phyloP scores from a whole-genome alignment of 495 filamentous ascomycete species.

The Chaetomidium leptoderma region DNA sequence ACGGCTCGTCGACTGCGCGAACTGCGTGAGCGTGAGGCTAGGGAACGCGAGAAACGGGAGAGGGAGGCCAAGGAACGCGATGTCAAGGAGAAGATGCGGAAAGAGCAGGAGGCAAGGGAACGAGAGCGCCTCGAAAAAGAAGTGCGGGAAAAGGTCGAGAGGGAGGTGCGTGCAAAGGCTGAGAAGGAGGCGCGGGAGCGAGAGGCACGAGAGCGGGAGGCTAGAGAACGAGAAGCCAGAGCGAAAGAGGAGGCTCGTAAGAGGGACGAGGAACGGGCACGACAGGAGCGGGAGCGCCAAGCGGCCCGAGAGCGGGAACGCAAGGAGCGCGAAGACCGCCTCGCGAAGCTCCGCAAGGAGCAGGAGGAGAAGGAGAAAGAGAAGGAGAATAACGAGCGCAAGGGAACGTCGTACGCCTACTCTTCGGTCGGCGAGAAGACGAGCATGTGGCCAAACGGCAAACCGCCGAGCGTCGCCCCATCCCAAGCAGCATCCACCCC shows the following conservation, averaged over 20 bases:
- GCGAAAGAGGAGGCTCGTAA: slow-evolving; percentile 30
- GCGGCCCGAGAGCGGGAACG: slow-evolving; percentile 26
- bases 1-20: slow-evolving; percentile 47
- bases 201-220: slow-evolving; percentile 41
- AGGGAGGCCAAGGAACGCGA: slow-evolving; percentile 44
- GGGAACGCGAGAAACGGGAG: slow-evolving; percentile 49
- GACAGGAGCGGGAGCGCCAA: slow-evolving; percentile 10
- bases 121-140: slow-evolving; percentile 47
- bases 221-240: slow-evolving; percentile 33
- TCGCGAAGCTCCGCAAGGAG: slow-evolving; percentile 20
- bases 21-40: slow-evolving; percentile 60
- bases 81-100: slow-evolving; percentile 34
- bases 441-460: slow-evolving; percentile 53
- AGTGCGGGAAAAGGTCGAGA: slow-evolving; percentile 41
- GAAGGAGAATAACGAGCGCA: slow-evolving; percentile 34
- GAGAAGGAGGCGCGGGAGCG: slow-evolving; percentile 37
- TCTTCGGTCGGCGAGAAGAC: slow-evolving; percentile 54
- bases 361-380: slow-evolving; percentile 30
- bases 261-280: slow-evolving; percentile 22
- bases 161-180: slow-evolving; percentile 33
- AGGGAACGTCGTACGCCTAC: slow-evolving; percentile 47
- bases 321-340: slow-evolving; percentile 40
- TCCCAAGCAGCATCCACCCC: slow-evolving; percentile 19
- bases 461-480: slow-evolving; percentile 34
- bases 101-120: slow-evolving; percentile 39